Percentiles rank a stretch among this genome's conserved stretches.
Evolutionary conservation across 176 grass and related monocot species (phyloP).

Genomic region (Secale cereale): DNA sequence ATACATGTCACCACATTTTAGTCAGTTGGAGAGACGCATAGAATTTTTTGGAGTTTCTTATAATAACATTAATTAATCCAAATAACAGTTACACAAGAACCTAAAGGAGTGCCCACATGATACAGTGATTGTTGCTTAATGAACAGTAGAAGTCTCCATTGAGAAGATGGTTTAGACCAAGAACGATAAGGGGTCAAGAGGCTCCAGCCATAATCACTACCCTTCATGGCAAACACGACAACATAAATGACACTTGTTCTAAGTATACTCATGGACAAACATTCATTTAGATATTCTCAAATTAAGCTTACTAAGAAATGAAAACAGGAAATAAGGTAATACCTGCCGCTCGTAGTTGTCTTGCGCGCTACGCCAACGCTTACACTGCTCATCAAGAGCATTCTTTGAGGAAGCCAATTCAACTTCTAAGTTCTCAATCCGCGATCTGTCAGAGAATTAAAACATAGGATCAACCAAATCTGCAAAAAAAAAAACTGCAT

Average conservation of each 20-base stretch:
- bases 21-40: background rate
- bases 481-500: background rate
- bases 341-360: constrained; percentile 98
- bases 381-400: constrained; percentile 71
- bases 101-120: background rate
- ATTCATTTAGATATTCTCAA: background rate
- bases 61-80: background rate
- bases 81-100: background rate
- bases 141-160: background rate
- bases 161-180: background rate
- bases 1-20: background rate
- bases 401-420: constrained; percentile 72
- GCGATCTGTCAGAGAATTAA: constrained; percentile 38
- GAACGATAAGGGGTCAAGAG: background rate
- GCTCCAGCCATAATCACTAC: background rate
- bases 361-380: constrained; percentile 77
- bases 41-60: background rate
- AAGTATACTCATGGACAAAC: background rate
- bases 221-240: background rate
- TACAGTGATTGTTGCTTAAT: background rate
- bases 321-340: background rate
- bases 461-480: constrained; percentile 5
- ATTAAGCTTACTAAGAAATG: background rate
- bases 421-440: constrained; percentile 55
- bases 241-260: background rate